Evolutionary conservation across 129 eudicot species (phyloP).

Genomic region (Sambucus nigra): DNA sequence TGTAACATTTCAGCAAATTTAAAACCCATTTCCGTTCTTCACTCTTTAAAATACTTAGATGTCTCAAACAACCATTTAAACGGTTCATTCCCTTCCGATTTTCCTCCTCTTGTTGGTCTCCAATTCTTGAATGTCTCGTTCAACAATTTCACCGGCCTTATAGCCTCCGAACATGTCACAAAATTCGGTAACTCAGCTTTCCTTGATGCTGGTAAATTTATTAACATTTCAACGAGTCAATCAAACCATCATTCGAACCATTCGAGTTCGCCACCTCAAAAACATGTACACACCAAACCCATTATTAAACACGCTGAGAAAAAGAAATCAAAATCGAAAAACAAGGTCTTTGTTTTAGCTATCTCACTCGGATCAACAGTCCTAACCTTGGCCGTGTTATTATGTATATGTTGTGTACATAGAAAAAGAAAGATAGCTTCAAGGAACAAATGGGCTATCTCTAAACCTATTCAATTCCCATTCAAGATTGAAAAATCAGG

Average conservation of each 20-base stretch:
- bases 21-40: constrained; percentile 39
- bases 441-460: constrained; percentile 76
- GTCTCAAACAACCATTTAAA: constrained; percentile 47
- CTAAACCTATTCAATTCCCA: constrained; percentile 65
- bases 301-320: constrained; percentile 1
- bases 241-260: constrained; percentile 23
- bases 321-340: constrained; percentile 18
- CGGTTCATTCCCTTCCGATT: constrained; percentile 69
- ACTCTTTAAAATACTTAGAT: constrained; percentile 43
- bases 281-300: constrained; percentile 15
- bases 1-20: constrained; percentile 52
- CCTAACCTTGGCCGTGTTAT: constrained; percentile 15
- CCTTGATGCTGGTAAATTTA: constrained; percentile 41
- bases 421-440: constrained; percentile 35
- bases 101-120: constrained; percentile 43
- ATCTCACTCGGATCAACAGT: constrained; percentile 32
- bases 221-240: constrained; percentile 12
- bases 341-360: constrained; percentile 17
- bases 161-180: constrained; percentile 18
- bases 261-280: constrained; percentile 19
- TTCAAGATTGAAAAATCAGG: constrained; percentile 79
- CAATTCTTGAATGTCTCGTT: constrained; percentile 72
- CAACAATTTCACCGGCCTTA: constrained; percentile 55
- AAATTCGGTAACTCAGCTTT: constrained; percentile 61
- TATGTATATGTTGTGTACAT: constrained; percentile 22